phyloP scores from a whole-genome alignment of 2,329 filamentous ascomycete species.

The Monosporascus sp. region DNA sequence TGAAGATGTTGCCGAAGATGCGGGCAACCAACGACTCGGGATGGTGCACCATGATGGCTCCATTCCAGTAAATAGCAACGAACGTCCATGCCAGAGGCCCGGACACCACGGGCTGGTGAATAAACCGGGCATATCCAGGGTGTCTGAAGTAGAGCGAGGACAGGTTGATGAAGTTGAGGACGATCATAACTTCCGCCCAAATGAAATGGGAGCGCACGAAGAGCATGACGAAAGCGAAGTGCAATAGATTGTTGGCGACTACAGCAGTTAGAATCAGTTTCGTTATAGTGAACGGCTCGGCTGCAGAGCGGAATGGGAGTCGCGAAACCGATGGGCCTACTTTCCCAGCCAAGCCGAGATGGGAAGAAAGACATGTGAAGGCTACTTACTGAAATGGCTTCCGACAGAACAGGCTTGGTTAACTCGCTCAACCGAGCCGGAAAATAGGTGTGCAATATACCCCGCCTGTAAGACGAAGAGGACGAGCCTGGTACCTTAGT shows the following conservation, averaged over 20 bases:
- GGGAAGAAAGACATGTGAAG: not conserved
- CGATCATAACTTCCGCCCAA: slow-evolving; percentile 68
- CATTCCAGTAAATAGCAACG: slow-evolving; percentile 83
- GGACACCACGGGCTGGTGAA: slow-evolving; percentile 70
- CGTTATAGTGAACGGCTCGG: too few relatives aligned
- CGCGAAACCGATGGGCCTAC: too few relatives aligned
- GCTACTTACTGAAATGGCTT: slow-evolving; percentile 59
- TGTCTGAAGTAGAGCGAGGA: slow-evolving; percentile 76
- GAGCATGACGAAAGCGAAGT: slow-evolving; percentile 77
- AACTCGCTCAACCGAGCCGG: slow-evolving; percentile 55
- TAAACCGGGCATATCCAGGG: slow-evolving; percentile 62
- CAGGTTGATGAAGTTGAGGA: slow-evolving; percentile 80
- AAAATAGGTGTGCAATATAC: slow-evolving; percentile 75
- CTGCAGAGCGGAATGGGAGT: too few relatives aligned
- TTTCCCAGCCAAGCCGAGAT: too few relatives aligned
- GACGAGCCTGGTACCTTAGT: slow-evolving; percentile 48
- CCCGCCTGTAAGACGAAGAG: slow-evolving; percentile 71
- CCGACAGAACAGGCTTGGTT: slow-evolving; percentile 71
- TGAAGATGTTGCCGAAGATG: slow-evolving; percentile 79
- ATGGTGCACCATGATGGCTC: slow-evolving; percentile 73
- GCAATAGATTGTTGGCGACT: slow-evolving; percentile 73
- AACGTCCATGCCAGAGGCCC: slow-evolving; percentile 83
- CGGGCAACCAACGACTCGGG: slow-evolving; percentile 62
- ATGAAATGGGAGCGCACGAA: slow-evolving; percentile 73
- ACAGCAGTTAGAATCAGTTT: not conserved